These are phyloP conservation scores for Vaccinium darrowii DNA, from an alignment of 148 eudicot species.

Conservation along the genomic window DNA sequence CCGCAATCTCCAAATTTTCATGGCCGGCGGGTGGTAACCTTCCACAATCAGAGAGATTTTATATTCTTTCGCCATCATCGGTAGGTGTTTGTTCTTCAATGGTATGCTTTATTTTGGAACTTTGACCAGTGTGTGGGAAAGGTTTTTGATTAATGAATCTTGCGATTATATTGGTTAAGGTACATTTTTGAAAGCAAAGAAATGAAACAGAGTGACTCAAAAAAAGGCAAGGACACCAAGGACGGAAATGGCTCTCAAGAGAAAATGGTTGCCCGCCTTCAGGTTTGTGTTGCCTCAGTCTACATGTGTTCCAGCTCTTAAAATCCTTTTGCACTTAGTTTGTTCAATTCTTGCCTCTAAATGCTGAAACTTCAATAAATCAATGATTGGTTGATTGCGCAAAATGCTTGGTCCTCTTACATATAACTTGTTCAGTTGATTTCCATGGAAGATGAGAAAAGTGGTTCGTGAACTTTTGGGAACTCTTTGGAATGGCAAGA, in stretches of 20 bases:
- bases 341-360: background rate
- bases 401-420: background rate
- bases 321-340: background rate
- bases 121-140: background rate
- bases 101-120: background rate
- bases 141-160: constrained; percentile 14
- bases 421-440: background rate
- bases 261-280: constrained; percentile 70
- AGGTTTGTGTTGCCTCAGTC: constrained; percentile 46
- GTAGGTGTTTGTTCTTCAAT: constrained; percentile 28
- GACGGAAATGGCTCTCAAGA: constrained; percentile 39
- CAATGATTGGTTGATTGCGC: background rate
- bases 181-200: constrained; percentile 87
- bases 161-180: constrained; percentile 33
- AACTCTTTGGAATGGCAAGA: background rate
- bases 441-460: background rate
- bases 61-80: constrained; percentile 98
- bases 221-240: constrained; percentile 34
- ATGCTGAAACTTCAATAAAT: background rate
- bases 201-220: constrained; percentile 44
- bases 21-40: constrained; percentile 93
- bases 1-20: constrained; percentile 91
- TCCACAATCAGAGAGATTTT: constrained; percentile 94
- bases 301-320: background rate
- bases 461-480: background rate